Base-by-base conservation (phyloP, 2,329 filamentous ascomycete species). In the Trichoderma sp. region DNA sequence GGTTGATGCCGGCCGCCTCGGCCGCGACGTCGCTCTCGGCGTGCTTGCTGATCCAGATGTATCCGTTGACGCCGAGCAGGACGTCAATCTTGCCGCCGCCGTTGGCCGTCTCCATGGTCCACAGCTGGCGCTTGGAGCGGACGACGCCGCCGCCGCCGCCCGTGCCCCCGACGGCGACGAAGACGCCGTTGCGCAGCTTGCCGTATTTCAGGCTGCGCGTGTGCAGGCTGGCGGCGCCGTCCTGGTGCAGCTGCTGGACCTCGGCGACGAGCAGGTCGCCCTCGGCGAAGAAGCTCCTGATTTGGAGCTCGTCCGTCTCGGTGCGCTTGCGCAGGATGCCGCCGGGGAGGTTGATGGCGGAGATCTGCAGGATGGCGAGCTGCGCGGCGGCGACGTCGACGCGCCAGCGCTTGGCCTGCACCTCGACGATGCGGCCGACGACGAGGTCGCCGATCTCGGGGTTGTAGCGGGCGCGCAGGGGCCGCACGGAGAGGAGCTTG, bases 361-460 rank as follows among this genome's bases (percentile, higher is more conserved):
- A 91, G 50, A 99, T 87, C 19, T 93, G 92, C 10, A 99, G 83
- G 54, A 89, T 85, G 3, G 95, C 94, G 6, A 97, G 88, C 73
- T 96, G 87, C 0, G 92, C 89, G 26, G 92, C 92, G 58, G 92
- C 90, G 56, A 99, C 91, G 77, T 99, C 95, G 63, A 99, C 94
- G 72, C 91, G 92, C 95, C 95, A 99, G 59, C 94, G 88, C 76
- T 89, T 88, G 43, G 91, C 89, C 77, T 97, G 93, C n/a, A 99
- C 95, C 78, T 96, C 92, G 68, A 95, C 88, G 72, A 99, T 96
- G 68, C 95, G 88, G 44, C 95, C 95, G 15, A 99, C 89, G 3
- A 99, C 92, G 5, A 99, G 84, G 78, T 99, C 95, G 71, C 95
- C 95, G 67, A 99, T 97, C 78, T 97, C 94, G 39, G 95, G 95